Percentiles rank a stretch among this genome's conserved stretches.
Evolutionary conservation across 805 yeast species (phyloP).

Genomic region (Suhomyces emberorum): DNA sequence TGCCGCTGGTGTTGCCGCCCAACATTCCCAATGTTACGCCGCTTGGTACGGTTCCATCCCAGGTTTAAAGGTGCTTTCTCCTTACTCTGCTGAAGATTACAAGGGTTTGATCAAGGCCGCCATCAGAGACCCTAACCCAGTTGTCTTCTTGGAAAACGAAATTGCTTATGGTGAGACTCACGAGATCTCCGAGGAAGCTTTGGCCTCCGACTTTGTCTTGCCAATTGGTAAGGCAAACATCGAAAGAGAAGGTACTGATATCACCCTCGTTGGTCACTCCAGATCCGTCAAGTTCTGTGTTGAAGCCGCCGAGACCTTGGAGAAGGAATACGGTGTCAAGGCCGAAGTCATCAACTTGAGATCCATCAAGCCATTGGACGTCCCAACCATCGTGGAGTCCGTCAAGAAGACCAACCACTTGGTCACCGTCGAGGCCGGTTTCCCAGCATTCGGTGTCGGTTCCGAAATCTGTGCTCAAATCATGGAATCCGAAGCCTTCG

Average conservation of each 20-base stretch:
- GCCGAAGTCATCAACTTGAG: slow-evolving; percentile 96
- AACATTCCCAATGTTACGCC: slow-evolving; percentile 96
- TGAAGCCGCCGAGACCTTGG: slow-evolving; percentile 84
- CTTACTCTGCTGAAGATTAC: slow-evolving; percentile 93
- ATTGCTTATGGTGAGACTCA: slow-evolving; percentile 88
- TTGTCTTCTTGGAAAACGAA: slow-evolving; percentile 93
- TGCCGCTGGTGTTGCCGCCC: slow-evolving; percentile 99
- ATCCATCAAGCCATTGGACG: slow-evolving; percentile 94
- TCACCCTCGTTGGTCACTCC: slow-evolving; percentile 86
- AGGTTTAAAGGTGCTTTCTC: slow-evolving; percentile 94
- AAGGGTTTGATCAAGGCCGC: slow-evolving; percentile 96
- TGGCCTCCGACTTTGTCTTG: slow-evolving; percentile 81
- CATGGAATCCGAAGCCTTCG: slow-evolving; percentile 98
- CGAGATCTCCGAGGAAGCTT: slow-evolving; percentile 84
- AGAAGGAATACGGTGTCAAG: slow-evolving; percentile 79
- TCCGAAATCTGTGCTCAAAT: slow-evolving; percentile 96
- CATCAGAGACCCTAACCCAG: slow-evolving; percentile 98
- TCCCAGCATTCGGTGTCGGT: slow-evolving; percentile 98
- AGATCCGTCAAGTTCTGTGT: slow-evolving; percentile 85
- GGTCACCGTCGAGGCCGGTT: slow-evolving; percentile 94
- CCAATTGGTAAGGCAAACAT: slow-evolving; percentile 96
- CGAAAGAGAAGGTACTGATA: slow-evolving; percentile 89
- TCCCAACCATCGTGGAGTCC: slow-evolving; percentile 76
- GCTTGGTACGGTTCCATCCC: slow-evolving; percentile 99
- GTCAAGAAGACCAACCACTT: slow-evolving; percentile 96